A percentile compares a stretch with the other conserved stretches of the same genome.
These are phyloP conservation scores for Allantophomopsis cytisporea DNA, from an alignment of 2,329 filamentous ascomycete species.

Conservation along the genomic window DNA sequence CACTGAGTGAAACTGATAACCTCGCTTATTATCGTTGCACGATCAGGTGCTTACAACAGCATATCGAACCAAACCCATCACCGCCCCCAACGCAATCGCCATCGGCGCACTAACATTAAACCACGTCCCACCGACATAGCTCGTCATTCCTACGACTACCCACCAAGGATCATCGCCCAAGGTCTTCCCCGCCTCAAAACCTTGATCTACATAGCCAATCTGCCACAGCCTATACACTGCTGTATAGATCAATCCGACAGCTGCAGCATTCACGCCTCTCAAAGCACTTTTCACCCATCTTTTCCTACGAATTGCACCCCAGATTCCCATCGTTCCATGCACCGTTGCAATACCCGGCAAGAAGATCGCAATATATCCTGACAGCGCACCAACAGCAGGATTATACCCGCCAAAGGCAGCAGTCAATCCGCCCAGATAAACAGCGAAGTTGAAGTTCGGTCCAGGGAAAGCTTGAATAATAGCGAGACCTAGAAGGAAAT, in stretches of 20 bases:
- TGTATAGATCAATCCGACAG: constrained; percentile 48
- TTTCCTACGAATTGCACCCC: constrained; percentile 31
- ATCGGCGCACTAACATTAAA: constrained; percentile 27
- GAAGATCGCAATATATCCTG: constrained; percentile 40
- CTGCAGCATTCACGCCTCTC: constrained; percentile 43
- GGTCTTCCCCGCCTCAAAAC: constrained; percentile 32
- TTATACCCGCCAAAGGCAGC: constrained; percentile 18
- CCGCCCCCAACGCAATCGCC: constrained; percentile 29
- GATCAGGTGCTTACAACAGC: constrained; percentile 23
- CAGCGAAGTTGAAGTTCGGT: constrained; percentile 46
- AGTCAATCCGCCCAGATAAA: constrained; percentile 39
- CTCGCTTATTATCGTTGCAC: too few species aligned
- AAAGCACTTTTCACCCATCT: constrained; percentile 33
- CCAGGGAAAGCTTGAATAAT: constrained; percentile 59
- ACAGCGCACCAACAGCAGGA: constrained; percentile 28
- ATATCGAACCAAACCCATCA: constrained; percentile 32
- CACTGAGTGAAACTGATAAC: too few species aligned
- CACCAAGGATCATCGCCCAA: constrained; percentile 48
- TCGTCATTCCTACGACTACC: constrained; percentile 40
- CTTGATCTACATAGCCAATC: constrained; percentile 41
- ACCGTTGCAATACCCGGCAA: constrained; percentile 32
- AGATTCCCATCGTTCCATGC: constrained; percentile 39
- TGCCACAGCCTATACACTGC: constrained; percentile 51
- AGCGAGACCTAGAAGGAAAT: constrained; percentile 61
- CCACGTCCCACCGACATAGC: constrained; percentile 32